phyloP scores from a whole-genome alignment of 108 stramenopile genomes.

The Nannochloropsis salina region DNA sequence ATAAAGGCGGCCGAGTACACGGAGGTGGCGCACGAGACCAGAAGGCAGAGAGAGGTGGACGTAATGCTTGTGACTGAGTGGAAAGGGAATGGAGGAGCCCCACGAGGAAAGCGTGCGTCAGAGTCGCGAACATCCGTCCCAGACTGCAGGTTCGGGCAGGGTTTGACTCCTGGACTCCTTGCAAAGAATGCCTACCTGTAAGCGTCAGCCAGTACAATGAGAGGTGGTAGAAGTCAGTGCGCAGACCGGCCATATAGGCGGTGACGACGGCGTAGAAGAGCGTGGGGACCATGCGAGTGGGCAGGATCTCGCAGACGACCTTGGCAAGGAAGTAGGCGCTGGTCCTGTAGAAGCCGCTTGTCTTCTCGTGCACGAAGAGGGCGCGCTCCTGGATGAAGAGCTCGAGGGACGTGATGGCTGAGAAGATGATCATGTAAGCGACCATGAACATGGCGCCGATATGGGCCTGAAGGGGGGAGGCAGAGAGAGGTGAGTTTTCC shows the following conservation, averaged over 20 bases:
- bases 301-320: neutral
- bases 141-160: no score
- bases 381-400: slow-evolving; percentile 10
- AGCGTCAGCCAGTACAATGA: neutral
- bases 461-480: neutral
- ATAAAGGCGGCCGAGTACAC: neutral
- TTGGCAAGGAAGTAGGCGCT: slow-evolving; percentile 6
- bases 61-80: neutral
- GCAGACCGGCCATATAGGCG: neutral
- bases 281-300: neutral
- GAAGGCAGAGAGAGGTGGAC: neutral
- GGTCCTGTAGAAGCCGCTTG: neutral
- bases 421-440: slow-evolving; percentile 7
- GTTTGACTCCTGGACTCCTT: no score
- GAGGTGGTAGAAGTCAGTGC: neutral
- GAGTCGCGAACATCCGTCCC: neutral
- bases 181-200: neutral
- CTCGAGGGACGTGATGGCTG: slow-evolving; percentile 12
- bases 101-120: neutral
- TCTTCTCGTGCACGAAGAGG: slow-evolving; percentile 15
- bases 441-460: neutral
- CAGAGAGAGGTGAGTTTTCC: neutral
- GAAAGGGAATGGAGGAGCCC: neutral
- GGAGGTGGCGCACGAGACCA: neutral
- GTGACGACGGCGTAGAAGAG: neutral